Evolutionary conservation across 306 rosid genomes (phyloP).

Genomic region (Citrullus colocynthis): DNA sequence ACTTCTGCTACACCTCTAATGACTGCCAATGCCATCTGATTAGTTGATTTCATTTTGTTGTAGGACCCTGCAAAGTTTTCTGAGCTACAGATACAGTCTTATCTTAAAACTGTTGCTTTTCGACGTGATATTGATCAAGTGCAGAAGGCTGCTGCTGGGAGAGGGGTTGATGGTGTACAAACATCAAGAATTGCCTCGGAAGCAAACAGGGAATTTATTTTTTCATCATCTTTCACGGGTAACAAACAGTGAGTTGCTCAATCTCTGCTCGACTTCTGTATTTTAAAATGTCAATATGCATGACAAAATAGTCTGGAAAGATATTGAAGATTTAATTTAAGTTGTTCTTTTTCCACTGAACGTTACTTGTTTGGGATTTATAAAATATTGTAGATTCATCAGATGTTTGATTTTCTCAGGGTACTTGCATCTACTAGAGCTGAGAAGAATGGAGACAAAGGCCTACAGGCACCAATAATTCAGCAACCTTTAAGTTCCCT

Average conservation of each 20-base stretch:
- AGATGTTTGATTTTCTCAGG: constrained; percentile 29
- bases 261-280: constrained; percentile 11
- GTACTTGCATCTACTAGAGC: constrained; percentile 42
- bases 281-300: constrained; percentile 4
- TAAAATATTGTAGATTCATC: not conserved
- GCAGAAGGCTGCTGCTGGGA: constrained; percentile 78
- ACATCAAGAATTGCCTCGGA: constrained; percentile 91
- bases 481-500: constrained; percentile 24
- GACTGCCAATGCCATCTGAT: constrained; percentile 10
- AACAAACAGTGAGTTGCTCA: constrained; percentile 62
- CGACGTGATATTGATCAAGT: constrained; percentile 88
- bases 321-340: constrained; percentile 5
- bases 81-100: constrained; percentile 89
- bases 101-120: constrained; percentile 93
- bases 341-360: not conserved
- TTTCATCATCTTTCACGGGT: constrained; percentile 85
- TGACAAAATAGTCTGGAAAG: not conserved
- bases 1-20: not conserved
- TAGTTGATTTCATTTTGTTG: constrained; percentile 13
- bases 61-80: constrained; percentile 89
- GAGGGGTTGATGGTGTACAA: constrained; percentile 74
- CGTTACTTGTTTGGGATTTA: constrained; percentile 5
- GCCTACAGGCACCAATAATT: constrained; percentile 17
- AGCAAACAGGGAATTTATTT: constrained; percentile 80
- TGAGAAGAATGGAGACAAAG: constrained; percentile 34